A percentile compares a stretch with the other conserved stretches of the same genome.
Evolutionary conservation across 1,284 basidiomycete species (phyloP).

Genomic region (Ceratobasidium theobromae): DNA sequence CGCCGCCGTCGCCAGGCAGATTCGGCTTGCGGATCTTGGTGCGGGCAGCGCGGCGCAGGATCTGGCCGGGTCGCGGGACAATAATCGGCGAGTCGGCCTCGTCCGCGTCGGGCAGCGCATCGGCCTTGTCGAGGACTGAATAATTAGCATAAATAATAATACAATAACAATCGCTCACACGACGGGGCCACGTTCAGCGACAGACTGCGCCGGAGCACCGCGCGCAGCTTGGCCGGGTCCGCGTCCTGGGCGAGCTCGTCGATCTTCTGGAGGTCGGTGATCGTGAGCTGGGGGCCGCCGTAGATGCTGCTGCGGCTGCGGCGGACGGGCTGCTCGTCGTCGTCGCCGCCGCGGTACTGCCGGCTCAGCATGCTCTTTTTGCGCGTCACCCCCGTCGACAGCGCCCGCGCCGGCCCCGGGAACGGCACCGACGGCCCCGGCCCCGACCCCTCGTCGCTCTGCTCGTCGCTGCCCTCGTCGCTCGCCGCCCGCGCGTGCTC

Average conservation of each 20-base stretch:
- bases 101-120: slow-evolving; percentile 66
- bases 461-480: slow-evolving; percentile 48
- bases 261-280: slow-evolving; percentile 88
- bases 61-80: slow-evolving; percentile 80
- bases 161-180: slow-evolving; percentile 56
- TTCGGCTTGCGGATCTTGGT: slow-evolving; percentile 95
- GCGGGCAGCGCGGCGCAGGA: slow-evolving; percentile 86
- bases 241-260: slow-evolving; percentile 91
- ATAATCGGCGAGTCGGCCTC: slow-evolving; percentile 89
- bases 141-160: slow-evolving; percentile 8
- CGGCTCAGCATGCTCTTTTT: slow-evolving; percentile 89
- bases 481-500: slow-evolving; percentile 73
- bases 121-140: slow-evolving; percentile 65
- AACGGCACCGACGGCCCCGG: slow-evolving; percentile 35
- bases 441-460: neutral
- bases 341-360: slow-evolving; percentile 76
- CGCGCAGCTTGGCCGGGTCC: slow-evolving; percentile 82
- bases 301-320: slow-evolving; percentile 67
- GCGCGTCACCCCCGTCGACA: slow-evolving; percentile 59
- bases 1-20: slow-evolving; percentile 70
- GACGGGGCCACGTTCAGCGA: slow-evolving; percentile 84
- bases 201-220: slow-evolving; percentile 80
- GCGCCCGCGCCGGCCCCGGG: slow-evolving; percentile 44
- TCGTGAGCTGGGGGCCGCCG: slow-evolving; percentile 75
- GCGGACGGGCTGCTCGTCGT: slow-evolving; percentile 65